Conservation (phyloP, 805 yeast species). For the Candida rishiriensis region DNA sequence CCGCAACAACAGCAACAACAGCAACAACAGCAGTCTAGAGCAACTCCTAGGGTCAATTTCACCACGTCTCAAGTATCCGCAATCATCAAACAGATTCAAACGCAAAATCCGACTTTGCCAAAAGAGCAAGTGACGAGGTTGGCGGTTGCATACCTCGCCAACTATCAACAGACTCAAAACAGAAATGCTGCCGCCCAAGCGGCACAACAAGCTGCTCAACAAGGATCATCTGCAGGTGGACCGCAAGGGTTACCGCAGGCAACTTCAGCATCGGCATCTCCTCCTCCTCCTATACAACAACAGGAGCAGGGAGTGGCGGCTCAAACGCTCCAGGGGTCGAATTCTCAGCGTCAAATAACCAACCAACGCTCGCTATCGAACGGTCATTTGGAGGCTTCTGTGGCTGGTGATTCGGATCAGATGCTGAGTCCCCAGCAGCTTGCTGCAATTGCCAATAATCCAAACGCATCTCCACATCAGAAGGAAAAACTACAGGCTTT, state of each 20-base stretch:
- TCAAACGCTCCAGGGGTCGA: not conserved
- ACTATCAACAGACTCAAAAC: constrained; percentile 48
- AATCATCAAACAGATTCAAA: constrained; percentile 57
- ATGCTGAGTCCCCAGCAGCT: constrained; percentile 22
- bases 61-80: constrained; percentile 64
- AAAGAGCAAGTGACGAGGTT: constrained; percentile 62
- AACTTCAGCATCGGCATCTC: constrained; percentile 8
- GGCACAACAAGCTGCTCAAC: constrained; percentile 14
- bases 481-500: constrained; percentile 40
- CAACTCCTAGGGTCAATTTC: constrained; percentile 30
- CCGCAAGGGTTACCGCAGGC: not conserved
- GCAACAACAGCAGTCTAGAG: constrained; percentile 8
- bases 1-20: constrained; percentile 16
- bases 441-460: constrained; percentile 27
- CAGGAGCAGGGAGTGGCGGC: no score
- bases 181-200: constrained; percentile 26
- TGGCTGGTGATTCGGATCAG: constrained; percentile 7
- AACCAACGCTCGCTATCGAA: no score
- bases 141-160: constrained; percentile 61
- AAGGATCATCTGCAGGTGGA: not conserved
- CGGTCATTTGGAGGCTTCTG: constrained; percentile 13
- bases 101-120: constrained; percentile 58
- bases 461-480: constrained; percentile 41
- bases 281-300: not conserved
- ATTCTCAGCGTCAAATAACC: constrained; percentile 1